Evolutionary conservation across 306 rosid species (phyloP).

Genomic region (Parietaria judaica): DNA sequence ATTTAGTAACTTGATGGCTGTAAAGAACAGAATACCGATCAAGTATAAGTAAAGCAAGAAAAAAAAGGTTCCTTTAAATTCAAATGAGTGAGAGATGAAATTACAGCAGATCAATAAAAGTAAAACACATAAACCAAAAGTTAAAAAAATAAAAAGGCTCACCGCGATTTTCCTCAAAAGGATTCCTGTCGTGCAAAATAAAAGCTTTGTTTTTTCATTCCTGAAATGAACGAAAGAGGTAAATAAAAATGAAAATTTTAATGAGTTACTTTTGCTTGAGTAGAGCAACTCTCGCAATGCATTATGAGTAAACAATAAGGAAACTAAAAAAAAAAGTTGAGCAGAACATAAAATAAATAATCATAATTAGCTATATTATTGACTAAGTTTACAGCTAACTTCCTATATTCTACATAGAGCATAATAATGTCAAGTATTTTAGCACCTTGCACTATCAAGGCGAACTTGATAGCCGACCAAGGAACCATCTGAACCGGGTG

Average conservation of each 20-base stretch:
- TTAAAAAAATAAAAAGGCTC: constrained; percentile 18
- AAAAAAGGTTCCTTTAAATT: neutral
- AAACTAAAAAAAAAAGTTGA: neutral
- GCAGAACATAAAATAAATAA: too few species aligned
- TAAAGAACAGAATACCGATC: neutral
- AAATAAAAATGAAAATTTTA: constrained; percentile 4
- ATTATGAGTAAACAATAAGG: neutral
- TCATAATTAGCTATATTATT: too few species aligned
- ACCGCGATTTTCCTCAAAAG: constrained; percentile 86
- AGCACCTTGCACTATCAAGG: constrained; percentile 87
- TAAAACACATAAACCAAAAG: constrained; percentile 2
- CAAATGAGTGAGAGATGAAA: neutral
- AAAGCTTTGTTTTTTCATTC: constrained; percentile 82
- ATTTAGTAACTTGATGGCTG: too few species aligned
- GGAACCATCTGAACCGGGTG: constrained; percentile 87
- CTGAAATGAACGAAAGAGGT: constrained; percentile 29
- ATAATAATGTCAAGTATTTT: constrained; percentile 15
- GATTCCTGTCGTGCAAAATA: constrained; percentile 91
- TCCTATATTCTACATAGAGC: too few species aligned
- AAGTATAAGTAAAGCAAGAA: neutral
- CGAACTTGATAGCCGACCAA: constrained; percentile 98
- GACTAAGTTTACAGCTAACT: too few species aligned
- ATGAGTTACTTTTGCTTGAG: neutral
- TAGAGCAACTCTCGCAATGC: neutral
- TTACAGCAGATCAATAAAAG: constrained; percentile 15